A percentile compares a stretch with the other conserved stretches of the same genome.
Conservation (phyloP, 768 basidiomycete genomes). For the Mycena latifolia region DNA sequence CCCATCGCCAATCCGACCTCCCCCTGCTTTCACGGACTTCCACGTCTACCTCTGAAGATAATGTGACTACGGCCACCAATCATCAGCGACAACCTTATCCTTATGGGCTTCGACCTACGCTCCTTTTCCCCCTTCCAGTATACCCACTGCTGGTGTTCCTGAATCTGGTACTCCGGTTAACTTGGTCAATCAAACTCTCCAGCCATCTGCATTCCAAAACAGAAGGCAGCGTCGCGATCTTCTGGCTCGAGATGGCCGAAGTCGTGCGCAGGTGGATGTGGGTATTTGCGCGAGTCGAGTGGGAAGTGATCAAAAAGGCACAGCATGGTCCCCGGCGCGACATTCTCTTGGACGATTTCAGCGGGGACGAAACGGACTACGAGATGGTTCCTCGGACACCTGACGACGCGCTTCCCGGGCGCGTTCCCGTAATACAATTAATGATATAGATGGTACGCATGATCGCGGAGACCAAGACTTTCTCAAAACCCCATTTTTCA, state of each 20-base stretch:
- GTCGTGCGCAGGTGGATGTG: conserved; percentile 95
- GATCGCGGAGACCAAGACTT: conserved; percentile 10
- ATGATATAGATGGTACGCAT: conserved; percentile 23
- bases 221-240: conserved; percentile 86
- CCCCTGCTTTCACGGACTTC: neutral
- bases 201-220: conserved; percentile 84
- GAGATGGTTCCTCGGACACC: conserved; percentile 55
- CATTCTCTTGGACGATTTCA: conserved; percentile 43
- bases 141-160: conserved; percentile 88
- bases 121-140: conserved; percentile 84
- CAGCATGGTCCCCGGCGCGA: conserved; percentile 42
- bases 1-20: conserved; percentile 58
- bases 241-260: conserved; percentile 93
- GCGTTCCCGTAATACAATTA: conserved; percentile 24
- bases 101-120: conserved; percentile 78
- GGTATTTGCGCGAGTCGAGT: conserved; percentile 97
- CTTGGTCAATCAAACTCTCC: conserved; percentile 93
- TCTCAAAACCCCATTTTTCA: neutral
- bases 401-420: conserved; percentile 29
- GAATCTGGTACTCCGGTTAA: conserved; percentile 91
- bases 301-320: conserved; percentile 85
- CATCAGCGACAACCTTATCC: conserved; percentile 57
- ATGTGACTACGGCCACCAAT: conserved; percentile 30
- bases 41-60: conserved; percentile 38
- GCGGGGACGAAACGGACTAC: conserved; percentile 47